A percentile compares a stretch with the other conserved stretches of the same genome.
phyloP scores from a whole-genome alignment of 1,139 yeast genomes.

The Kazachstania sp. region DNA sequence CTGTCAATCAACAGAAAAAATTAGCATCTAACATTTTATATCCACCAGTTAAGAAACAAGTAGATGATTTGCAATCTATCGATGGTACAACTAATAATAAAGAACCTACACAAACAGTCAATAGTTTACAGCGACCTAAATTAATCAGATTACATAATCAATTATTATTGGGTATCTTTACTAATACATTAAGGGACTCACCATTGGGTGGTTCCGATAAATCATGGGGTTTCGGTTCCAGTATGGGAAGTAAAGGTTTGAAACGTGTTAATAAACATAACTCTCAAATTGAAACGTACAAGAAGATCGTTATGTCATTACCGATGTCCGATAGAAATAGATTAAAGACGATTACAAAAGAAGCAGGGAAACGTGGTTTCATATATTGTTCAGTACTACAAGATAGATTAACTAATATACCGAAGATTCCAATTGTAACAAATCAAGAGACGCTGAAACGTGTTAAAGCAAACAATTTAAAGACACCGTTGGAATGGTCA shows the following conservation, averaged over 20 bases:
- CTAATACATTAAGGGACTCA: conserved; percentile 65
- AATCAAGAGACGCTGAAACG: conserved; percentile 40
- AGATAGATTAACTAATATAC: conserved; percentile 76
- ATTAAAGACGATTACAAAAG: conserved; percentile 73
- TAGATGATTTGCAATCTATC: not conserved
- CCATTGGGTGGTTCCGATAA: conserved; percentile 25
- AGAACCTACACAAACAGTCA: conserved; percentile 9
- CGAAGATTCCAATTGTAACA: conserved; percentile 72
- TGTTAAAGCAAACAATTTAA: conserved; percentile 34
- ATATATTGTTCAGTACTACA: conserved; percentile 68
- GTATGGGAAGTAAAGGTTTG: conserved; percentile 16
- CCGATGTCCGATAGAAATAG: conserved; percentile 80
- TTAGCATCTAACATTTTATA: not conserved
- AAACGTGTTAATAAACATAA: conserved; percentile 27
- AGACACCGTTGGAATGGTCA: conserved; percentile 70
- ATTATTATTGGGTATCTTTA: conserved; percentile 66
- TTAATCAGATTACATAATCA: conserved; percentile 61
- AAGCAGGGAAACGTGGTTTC: conserved; percentile 69
- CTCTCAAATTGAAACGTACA: conserved; percentile 67
- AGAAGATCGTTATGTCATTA: conserved; percentile 78
- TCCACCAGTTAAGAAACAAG: not conserved
- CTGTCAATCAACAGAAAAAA: not conserved
- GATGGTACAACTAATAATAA: not conserved
- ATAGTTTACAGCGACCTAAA: conserved; percentile 9
- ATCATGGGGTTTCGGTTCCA: conserved; percentile 27